phyloP scores from a whole-genome alignment of 78 protist genomes.

The Speleostelium caveatum region DNA sequence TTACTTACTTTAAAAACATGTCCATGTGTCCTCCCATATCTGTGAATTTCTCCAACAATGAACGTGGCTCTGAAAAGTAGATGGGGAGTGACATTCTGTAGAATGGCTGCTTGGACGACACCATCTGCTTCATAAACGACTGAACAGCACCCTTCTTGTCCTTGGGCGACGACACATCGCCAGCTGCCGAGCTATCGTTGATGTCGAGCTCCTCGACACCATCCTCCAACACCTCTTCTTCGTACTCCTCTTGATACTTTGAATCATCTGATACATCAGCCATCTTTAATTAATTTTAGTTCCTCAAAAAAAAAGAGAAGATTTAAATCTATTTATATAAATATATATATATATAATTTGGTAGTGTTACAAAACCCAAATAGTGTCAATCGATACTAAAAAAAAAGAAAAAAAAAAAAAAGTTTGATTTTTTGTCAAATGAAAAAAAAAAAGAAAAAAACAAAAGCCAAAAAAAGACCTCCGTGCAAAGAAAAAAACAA shows the following conservation, averaged over 20 bases:
- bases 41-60: constrained; percentile 58
- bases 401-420: no score
- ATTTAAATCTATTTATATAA: neutral
- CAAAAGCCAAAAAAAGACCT: no score
- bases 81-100: constrained; percentile 65
- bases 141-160: constrained; percentile 24
- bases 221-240: constrained; percentile 31
- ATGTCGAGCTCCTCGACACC: constrained; percentile 9
- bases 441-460: neutral
- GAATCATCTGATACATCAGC: constrained; percentile 51
- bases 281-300: constrained; percentile 2
- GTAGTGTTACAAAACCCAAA: neutral
- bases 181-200: neutral
- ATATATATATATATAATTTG: neutral
- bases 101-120: constrained; percentile 57
- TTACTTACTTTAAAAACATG: constrained; percentile 49
- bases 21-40: constrained; percentile 57
- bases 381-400: neutral
- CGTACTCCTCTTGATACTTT: constrained; percentile 11
- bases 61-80: constrained; percentile 47
- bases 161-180: neutral
- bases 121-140: constrained; percentile 52
- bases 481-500: no score
- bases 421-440: neutral
- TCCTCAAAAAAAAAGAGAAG: neutral